Base-by-base conservation (phyloP, 495 filamentous ascomycete species). In the Trichoderma asperelloides region DNA sequence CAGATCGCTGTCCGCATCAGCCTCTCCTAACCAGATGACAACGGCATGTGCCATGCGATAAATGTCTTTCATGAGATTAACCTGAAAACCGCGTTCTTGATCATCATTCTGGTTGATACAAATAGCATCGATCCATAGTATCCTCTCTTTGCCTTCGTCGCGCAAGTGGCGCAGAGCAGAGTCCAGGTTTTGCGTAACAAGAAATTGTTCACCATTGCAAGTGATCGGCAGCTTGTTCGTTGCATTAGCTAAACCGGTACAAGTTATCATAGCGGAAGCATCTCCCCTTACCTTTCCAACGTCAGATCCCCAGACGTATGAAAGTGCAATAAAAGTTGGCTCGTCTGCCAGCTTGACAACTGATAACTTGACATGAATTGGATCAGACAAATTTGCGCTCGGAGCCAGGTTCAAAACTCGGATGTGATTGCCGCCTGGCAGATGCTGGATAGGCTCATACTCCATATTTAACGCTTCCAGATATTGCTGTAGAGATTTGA, bases 11-110 rank as follows among this genome's bases (percentile, higher is more conserved):
- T 41, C 45, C 16, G 51, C 40, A 66, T 72, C 66, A 25, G 64
- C 64, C 15, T 64, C 66, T 18, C 71, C 71, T 25, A 72, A 55
- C 68, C 70, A 72, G 55, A 70, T 63, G n/a, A 70, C 21, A 9
- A 69, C 71, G 1, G 30, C n/a, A 15, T 30, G 30, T 3, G 71
- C 70, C 18, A 41, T 25, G 25, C 45, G 37, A 47, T 67, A 73
- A 8, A 67, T 69, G 63, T 49, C 9, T 6, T 57, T 64, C 68
- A 73, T 73, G 25, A 64, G 23, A 2, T 21, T 13, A 5, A 64
- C 25, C 21, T 64, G 62, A 21, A 6, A 21, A 21, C 7, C 18
- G 23, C 18, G 18, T n/a, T 64, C 62, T 9, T 0, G 15, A 30
- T 1, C 1, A 16, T 64, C 28, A 18, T 30, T 39, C 62, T 64